These are phyloP conservation scores for Sorghum bicolor DNA, from an alignment of 176 grass and related monocot genomes.

Conservation along the genomic window Sorghum_bicolor_NCBIv3 NC_012875.2:47837001-47837500, in stretches of 20 bases:
- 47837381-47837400: background rate
- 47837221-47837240: background rate
- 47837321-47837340: background rate
- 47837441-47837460: background rate
- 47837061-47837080: conserved; percentile 43
- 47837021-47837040: conserved; percentile 42
- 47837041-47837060: conserved; percentile 35
- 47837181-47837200: background rate
- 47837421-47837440: background rate
- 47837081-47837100: conserved; percentile 52
- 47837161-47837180: conserved; percentile 36
- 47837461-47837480: background rate
- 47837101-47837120: conserved; percentile 50
- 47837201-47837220: background rate
- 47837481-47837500: background rate
- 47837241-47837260: background rate
- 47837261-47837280: background rate
- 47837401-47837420: background rate
- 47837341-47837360: background rate
- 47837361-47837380: background rate
- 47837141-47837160: conserved; percentile 42
- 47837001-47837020: conserved; percentile 35
- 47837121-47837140: conserved; percentile 46
- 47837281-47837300: background rate
- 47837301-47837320: background rate